Evolutionary conservation across 176 grass and related monocot species (phyloP), one percentile per base, ranked within the genome.

Genomic region (Triticum turgidum): DNA sequence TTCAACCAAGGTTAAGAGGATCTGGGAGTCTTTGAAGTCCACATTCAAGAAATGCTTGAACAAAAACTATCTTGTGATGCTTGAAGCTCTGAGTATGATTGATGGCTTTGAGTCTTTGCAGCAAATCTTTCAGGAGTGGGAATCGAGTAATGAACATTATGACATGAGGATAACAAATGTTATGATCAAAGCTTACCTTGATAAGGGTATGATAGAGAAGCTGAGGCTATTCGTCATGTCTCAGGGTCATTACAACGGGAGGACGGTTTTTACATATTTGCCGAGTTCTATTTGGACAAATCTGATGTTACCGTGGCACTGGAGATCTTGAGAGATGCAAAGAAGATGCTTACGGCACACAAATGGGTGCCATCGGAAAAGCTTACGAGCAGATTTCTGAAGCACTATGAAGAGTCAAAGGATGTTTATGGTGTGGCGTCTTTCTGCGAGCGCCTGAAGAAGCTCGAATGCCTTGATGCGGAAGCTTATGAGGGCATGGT

Each of bases 61-160:
- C 17, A 58, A 7, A 58, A 58, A 3, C 52, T 58, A 58, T 58
- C 17, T 58, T 21, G 52, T 58, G 52, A 58, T 20, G 90, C 82
- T 94, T 80, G 42, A 20, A 66, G 82, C 90, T 80, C 85, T 92
- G 33, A 83, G 77, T 24, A 94, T n/a, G 29, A 39, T 92, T 7
- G 85, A 86, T 45, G 87, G 90, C 74, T 61, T 88, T 44, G 59
- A 83, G 11, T 65, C 73, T 21, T 45, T 88, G 56, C 78, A 80
- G 58, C 51, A 35, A 49, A 83, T 87, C 29, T 94, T 91, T 66
- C 39, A 84, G 78, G 87, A 94, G 66, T 92, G 90, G 90, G 71
- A 88, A 61, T 58, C 17, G 52, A 58, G 52, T 20, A 2, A 58
- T 20, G 18, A 58, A 58, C 52, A 58, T 7, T 58, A 88, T 88